These are phyloP conservation scores for Termitomyces sp. DNA, from an alignment of 768 basidiomycete species.

Conservation along the genomic window DNA sequence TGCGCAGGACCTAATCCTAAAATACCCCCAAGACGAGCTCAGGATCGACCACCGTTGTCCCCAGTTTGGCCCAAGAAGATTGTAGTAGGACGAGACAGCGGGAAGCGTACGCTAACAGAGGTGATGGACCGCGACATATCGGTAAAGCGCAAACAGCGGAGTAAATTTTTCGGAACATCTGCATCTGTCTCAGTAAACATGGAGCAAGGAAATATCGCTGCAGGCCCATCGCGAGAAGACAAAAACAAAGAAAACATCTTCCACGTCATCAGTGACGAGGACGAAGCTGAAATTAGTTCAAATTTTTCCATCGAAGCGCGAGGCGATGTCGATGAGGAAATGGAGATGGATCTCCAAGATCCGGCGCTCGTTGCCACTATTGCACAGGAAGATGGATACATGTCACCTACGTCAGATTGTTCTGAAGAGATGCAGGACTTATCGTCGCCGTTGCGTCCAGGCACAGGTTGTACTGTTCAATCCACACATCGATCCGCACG, in stretches of 20 bases:
- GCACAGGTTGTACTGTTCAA: constrained; percentile 11
- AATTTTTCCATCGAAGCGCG: constrained; percentile 32
- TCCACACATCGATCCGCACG: constrained; percentile 4
- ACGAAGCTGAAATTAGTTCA: constrained; percentile 19
- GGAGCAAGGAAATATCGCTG: constrained; percentile 11
- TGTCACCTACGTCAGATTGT: constrained; percentile 62
- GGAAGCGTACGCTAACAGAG: constrained; percentile 69
- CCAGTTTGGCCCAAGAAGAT: constrained; percentile 17
- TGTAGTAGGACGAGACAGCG: constrained; percentile 55
- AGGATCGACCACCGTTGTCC: constrained; percentile 9
- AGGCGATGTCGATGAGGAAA: constrained; percentile 29
- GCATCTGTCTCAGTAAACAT: neutral
- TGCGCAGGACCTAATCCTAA: constrained; percentile 37
- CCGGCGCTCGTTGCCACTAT: constrained; percentile 39
- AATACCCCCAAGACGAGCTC: constrained; percentile 25
- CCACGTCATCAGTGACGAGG: constrained; percentile 22
- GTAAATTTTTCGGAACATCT: constrained; percentile 32
- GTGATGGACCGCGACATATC: constrained; percentile 63
- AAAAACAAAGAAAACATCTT: constrained; percentile 42
- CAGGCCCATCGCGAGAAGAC: constrained; percentile 29
- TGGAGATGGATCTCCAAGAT: constrained; percentile 37
- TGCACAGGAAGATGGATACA: constrained; percentile 77
- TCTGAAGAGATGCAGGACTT: constrained; percentile 57
- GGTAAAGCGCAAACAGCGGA: constrained; percentile 38
- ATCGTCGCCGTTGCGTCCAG: constrained; percentile 53